Conservation (phyloP, 306 rosid species). For the Rosa multiflora region DNA sequence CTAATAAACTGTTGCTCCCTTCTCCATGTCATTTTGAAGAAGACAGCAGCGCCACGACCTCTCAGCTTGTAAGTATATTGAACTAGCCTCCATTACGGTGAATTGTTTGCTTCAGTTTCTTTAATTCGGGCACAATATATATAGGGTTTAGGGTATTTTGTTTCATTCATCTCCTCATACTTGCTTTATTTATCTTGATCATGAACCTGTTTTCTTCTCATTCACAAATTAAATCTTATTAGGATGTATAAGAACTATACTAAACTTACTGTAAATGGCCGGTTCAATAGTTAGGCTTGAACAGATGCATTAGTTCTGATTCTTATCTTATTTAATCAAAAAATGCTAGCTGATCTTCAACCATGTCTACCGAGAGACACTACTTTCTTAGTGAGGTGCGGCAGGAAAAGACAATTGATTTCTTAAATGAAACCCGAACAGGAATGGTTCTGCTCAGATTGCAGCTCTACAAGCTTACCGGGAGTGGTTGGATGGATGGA, state of each 20-base stretch:
- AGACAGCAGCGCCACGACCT: background rate
- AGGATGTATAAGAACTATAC: background rate
- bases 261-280: background rate
- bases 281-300: background rate
- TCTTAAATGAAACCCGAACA: background rate
- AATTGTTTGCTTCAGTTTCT: background rate
- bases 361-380: background rate
- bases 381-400: background rate
- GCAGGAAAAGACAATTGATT: background rate
- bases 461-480: background rate
- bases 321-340: background rate
- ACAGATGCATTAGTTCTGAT: background rate
- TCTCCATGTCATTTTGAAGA: background rate
- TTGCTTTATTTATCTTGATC: background rate
- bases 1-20: background rate
- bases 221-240: background rate
- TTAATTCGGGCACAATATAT: background rate
- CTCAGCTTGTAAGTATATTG: background rate
- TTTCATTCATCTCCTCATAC: background rate
- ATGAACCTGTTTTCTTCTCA: background rate
- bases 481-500: background rate
- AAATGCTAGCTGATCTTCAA: background rate
- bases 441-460: slow-evolving; percentile 6
- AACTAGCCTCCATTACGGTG: background rate
- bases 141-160: background rate